Evolutionary conservation across 2,329 filamentous ascomycete genomes (phyloP).

Genomic region (Rhytidhysteron rufulum): DNA sequence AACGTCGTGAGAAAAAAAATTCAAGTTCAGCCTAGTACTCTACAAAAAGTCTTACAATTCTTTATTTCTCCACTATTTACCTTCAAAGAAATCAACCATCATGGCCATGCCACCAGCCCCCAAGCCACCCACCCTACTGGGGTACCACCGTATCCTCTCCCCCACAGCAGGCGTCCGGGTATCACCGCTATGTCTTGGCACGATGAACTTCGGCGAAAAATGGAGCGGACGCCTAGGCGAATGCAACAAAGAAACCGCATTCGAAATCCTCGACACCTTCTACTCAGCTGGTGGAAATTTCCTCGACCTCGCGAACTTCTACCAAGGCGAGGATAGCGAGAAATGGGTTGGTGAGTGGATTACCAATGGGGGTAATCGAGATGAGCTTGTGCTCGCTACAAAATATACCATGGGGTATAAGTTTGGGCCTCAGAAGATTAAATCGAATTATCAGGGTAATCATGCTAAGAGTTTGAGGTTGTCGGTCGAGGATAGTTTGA

Average conservation of each 20-base stretch:
- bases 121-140: no score
- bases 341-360: constrained; percentile 41
- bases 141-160: neutral
- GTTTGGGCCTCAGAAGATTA: constrained; percentile 2
- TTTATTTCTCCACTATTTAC: no score
- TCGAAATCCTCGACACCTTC: constrained; percentile 62
- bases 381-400: constrained; percentile 36
- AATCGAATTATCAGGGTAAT: constrained; percentile 5
- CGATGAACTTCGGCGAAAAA: constrained; percentile 1
- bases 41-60: no score
- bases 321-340: constrained; percentile 35
- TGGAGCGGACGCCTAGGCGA: constrained; percentile 49
- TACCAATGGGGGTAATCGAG: constrained; percentile 29
- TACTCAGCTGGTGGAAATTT: constrained; percentile 65
- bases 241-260: constrained; percentile 50
- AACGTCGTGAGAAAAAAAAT: no score
- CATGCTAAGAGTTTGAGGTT: neutral
- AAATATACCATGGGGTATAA: constrained; percentile 34
- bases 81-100: no score
- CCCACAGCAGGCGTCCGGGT: constrained; percentile 1
- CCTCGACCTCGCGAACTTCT: constrained; percentile 55
- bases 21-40: no score
- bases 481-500: constrained; percentile 10
- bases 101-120: no score
- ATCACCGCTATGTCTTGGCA: neutral